phyloP scores from a whole-genome alignment of 345 rosid species.

The Lepidium sativum region DNA sequence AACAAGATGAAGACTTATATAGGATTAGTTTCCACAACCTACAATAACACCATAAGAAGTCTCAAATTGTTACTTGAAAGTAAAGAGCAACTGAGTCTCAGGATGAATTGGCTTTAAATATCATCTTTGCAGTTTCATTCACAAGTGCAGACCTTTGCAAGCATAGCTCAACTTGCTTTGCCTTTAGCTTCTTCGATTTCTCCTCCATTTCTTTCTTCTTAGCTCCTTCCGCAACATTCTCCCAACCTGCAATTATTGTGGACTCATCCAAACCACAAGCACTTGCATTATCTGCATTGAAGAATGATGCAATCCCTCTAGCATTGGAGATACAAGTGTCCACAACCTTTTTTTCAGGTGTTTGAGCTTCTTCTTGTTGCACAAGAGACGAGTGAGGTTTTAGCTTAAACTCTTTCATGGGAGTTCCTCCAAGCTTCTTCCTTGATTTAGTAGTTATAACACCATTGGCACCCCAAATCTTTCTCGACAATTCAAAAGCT shows the following conservation, averaged over 20 bases:
- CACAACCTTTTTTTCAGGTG: no score
- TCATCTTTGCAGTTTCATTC: slow-evolving; percentile 22
- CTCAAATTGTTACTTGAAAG: background rate
- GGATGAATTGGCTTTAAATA: slow-evolving; percentile 18
- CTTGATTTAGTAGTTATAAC: slow-evolving; percentile 17
- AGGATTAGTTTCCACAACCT: slow-evolving; percentile 3
- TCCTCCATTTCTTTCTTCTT: slow-evolving; percentile 32
- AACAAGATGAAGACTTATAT: background rate
- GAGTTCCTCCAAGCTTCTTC: slow-evolving; percentile 14
- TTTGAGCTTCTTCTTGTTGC: background rate
- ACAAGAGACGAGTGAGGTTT: background rate
- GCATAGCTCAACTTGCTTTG: slow-evolving; percentile 26
- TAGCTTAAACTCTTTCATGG: background rate
- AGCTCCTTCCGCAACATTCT: slow-evolving; percentile 15
- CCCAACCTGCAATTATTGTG: slow-evolving; percentile 16
- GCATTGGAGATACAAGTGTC: background rate
- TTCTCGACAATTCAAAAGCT: slow-evolving; percentile 29
- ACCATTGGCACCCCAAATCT: slow-evolving; percentile 29
- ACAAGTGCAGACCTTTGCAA: slow-evolving; percentile 27
- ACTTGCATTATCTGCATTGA: background rate
- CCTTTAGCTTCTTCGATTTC: slow-evolving; percentile 30
- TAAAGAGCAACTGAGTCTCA: background rate
- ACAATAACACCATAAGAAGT: background rate
- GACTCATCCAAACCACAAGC: slow-evolving; percentile 25
- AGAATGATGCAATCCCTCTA: slow-evolving; percentile 6